Percentiles rank a stretch among this genome's conserved stretches.
Conservation (phyloP, 495 filamentous ascomycete genomes). For the Antarctomyces pellizariae region DNA sequence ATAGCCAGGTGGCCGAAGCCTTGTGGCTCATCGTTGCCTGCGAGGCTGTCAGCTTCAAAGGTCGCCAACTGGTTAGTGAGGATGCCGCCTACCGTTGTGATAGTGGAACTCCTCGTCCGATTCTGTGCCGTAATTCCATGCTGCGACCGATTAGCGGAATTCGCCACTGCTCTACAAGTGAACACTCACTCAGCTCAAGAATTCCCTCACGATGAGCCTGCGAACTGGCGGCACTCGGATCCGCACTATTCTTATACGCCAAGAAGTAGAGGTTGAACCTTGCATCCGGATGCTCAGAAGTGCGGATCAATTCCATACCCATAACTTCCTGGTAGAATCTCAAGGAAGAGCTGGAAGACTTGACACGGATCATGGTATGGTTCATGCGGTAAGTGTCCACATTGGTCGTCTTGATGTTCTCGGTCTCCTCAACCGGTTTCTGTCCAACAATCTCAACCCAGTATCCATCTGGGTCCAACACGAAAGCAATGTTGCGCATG, state of each 20-base stretch:
- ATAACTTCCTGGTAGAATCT: conserved; percentile 80
- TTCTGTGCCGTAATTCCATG: conserved; percentile 95
- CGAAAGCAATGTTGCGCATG: conserved; percentile 82
- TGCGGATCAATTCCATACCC: conserved; percentile 65
- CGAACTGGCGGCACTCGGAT: conserved; percentile 33
- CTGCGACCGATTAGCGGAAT: no score
- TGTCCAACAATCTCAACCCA: conserved; percentile 27
- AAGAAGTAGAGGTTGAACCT: conserved; percentile 87
- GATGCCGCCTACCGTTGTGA: no score
- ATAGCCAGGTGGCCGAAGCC: conserved; percentile 76
- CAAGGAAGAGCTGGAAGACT: conserved; percentile 60
- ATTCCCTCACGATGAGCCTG: conserved; percentile 69
- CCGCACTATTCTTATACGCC: conserved; percentile 37
- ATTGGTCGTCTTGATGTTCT: conserved; percentile 10
- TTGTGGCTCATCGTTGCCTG: conserved; percentile 74
- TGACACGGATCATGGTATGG: conserved; percentile 90
- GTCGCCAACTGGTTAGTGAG: no score
- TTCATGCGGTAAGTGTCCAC: conserved; percentile 21
- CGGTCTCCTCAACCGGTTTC: conserved; percentile 12
- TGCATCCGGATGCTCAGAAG: conserved; percentile 39
- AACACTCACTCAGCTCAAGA: conserved; percentile 74
- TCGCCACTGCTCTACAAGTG: no score
- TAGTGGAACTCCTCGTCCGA: conserved; percentile 66
- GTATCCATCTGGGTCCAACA: conserved; percentile 79
- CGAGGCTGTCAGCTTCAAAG: no score